Evolutionary conservation across 2,329 filamentous ascomycete species (phyloP).

Genomic region (Talaromyces sp.): DNA sequence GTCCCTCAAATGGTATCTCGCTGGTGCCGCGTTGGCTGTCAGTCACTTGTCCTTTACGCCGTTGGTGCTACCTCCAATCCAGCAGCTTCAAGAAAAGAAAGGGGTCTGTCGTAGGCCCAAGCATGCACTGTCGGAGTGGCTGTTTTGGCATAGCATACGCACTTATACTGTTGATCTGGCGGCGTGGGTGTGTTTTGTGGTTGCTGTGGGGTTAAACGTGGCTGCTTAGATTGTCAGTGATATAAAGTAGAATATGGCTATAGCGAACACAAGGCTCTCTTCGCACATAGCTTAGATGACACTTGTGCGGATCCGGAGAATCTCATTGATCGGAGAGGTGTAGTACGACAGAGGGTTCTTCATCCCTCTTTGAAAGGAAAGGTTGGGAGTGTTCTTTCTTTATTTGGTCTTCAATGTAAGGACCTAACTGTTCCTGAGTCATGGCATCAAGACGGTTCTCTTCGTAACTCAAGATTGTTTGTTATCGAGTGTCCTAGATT

Average conservation of each 20-base stretch:
- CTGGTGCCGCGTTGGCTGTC: background rate
- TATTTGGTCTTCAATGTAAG: too few species aligned
- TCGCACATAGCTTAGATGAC: too few species aligned
- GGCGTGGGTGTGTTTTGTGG: background rate
- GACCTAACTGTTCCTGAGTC: background rate
- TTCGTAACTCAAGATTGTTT: too few species aligned
- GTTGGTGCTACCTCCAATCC: background rate
- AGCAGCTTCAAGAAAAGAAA: background rate
- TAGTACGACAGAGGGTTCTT: too few species aligned
- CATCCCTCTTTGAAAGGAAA: too few species aligned
- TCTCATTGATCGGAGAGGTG: too few species aligned
- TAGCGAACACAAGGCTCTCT: too few species aligned
- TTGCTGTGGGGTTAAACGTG: background rate
- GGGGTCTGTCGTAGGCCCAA: background rate
- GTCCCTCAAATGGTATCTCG: background rate
- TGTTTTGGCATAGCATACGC: background rate
- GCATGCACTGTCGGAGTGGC: background rate
- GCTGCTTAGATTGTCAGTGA: background rate
- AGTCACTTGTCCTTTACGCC: background rate
- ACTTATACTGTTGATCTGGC: background rate
- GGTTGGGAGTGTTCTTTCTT: too few species aligned
- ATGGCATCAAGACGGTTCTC: background rate
- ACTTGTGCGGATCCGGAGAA: too few species aligned
- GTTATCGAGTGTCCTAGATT: too few species aligned
- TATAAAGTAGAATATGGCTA: too few species aligned